Evolutionary conservation across 805 yeast species (phyloP), one percentile per base, ranked within the genome.

Genomic region (Nakazawaea peltata): DNA sequence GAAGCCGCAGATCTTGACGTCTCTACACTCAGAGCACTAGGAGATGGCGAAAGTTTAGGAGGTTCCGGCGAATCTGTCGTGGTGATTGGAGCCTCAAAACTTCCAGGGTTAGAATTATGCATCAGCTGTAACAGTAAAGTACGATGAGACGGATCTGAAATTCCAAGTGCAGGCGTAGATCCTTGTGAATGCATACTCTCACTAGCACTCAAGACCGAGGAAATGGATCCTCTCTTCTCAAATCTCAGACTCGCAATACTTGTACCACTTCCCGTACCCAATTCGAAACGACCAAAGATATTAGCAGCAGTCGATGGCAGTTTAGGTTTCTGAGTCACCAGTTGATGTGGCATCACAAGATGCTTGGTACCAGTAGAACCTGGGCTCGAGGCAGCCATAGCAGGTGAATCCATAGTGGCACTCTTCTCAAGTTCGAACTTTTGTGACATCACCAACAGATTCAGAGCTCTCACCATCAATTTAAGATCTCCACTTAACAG

Each of bases 401-500:
- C 14, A 8, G 6, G 7, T 9, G 9, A 6, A 25, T 13, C 9
- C 13, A 19, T 10, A 11, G 49, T 33, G 30, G 45, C 48, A 14
- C 23, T 33, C 36, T 52, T 57, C 32, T 59, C 63, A 22, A 51
- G 43, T n/a, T 43, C 47, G 27, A 69, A 49, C 11, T 57, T 53
- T 18, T 51, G 50, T 12, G 69, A 54, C 71, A 75, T 70, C 34
- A 70, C 73, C 32, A 71, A 52, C 1, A 66, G 74, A 48, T 77
- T 76, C 40, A 65, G 52, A 0, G 78, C 67, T 36, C 82, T 57
- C 31, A 77, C 47, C 66, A 80, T 67, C 40, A 82, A 53, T 45
- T 77, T 76, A 56, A 76, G 61, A 48, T 82, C 90, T 41, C 77
- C 70, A 0, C 74, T 74, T 28, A 78, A 51, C 0, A 77, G 71